These are phyloP conservation scores for Melocanna baccifera DNA, from an alignment of 176 grass and related monocot species.

Conservation along the genomic window DNA sequence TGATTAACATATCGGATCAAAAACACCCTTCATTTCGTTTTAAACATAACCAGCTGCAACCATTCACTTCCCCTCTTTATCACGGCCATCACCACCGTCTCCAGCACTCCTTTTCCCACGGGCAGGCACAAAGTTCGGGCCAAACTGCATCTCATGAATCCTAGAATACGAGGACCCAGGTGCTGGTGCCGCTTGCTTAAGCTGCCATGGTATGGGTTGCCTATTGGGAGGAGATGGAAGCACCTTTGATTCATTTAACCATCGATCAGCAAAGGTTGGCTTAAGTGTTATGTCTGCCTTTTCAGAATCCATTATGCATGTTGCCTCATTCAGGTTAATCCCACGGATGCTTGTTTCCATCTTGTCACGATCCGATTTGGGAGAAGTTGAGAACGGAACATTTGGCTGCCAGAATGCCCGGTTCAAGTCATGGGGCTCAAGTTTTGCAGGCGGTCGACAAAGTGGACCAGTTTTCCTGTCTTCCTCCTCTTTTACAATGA, in stretches of 20 bases:
- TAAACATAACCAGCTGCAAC: background rate
- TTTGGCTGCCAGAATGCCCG: slow-evolving; percentile 47
- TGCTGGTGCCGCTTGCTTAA: slow-evolving; percentile 27
- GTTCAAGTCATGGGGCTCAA: slow-evolving; percentile 45
- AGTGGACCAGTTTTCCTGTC: slow-evolving; percentile 46
- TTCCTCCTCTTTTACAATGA: slow-evolving; percentile 65
- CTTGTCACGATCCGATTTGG: slow-evolving; percentile 48
- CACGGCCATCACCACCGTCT: slow-evolving; percentile 45
- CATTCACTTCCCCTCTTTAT: slow-evolving; percentile 46
- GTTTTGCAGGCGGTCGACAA: slow-evolving; percentile 29
- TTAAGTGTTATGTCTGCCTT: slow-evolving; percentile 30
- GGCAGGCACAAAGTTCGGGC: slow-evolving; percentile 49
- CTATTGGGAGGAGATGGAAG: slow-evolving; percentile 41
- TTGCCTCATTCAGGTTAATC: slow-evolving; percentile 64
- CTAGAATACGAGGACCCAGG: slow-evolving; percentile 48
- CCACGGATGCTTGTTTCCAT: slow-evolving; percentile 35
- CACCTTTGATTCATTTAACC: slow-evolving; percentile 47
- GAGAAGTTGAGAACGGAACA: slow-evolving; percentile 30
- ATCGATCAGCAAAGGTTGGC: slow-evolving; percentile 37
- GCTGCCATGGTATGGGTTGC: slow-evolving; percentile 49
- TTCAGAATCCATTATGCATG: slow-evolving; percentile 38
- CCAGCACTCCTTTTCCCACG: slow-evolving; percentile 53
- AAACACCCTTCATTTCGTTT: background rate
- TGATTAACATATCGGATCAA: no score
- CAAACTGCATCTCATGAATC: slow-evolving; percentile 37